A percentile compares a stretch with the other conserved stretches of the same genome.
phyloP scores from a whole-genome alignment of 192 early-diverging fungal species.

The Piromyces finnis region DNA sequence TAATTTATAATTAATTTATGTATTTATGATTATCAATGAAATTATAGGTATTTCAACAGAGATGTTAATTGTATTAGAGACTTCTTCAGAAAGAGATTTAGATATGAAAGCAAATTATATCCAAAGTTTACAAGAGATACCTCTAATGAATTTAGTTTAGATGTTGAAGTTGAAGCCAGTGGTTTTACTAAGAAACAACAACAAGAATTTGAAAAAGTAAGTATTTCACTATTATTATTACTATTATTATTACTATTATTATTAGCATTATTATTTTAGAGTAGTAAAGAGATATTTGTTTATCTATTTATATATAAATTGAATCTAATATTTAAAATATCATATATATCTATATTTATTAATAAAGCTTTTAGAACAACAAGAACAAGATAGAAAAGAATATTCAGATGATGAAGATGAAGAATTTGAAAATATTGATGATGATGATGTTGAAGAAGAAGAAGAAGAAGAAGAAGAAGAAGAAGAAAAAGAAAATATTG shows the following conservation, averaged over 20 bases:
- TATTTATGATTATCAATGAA: no score
- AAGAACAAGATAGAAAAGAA: not conserved
- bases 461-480: constrained; percentile 7
- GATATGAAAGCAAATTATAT: constrained; percentile 79
- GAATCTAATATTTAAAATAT: no score
- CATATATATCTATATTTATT: no score
- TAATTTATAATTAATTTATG: no score
- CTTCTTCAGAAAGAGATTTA: constrained; percentile 79
- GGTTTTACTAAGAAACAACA: constrained; percentile 89
- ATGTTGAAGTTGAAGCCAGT: constrained; percentile 90
- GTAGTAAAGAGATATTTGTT: no score
- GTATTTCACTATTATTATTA: no score
- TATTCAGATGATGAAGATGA: not conserved
- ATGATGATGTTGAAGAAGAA: not conserved
- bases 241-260: no score
- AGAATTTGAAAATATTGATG: not conserved
- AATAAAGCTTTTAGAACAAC: not conserved
- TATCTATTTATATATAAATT: no score
- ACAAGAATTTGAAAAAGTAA: constrained; percentile 62
- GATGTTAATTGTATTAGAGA: constrained; percentile 94
- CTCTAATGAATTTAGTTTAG: constrained; percentile 73
- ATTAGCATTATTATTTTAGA: no score
- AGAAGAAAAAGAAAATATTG: constrained; percentile 6
- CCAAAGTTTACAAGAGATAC: constrained; percentile 71
- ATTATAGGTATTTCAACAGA: constrained; percentile 76